These are phyloP conservation scores for Podila horticola DNA, from an alignment of 192 early-diverging fungal genomes.

Conservation along the genomic window DNA sequence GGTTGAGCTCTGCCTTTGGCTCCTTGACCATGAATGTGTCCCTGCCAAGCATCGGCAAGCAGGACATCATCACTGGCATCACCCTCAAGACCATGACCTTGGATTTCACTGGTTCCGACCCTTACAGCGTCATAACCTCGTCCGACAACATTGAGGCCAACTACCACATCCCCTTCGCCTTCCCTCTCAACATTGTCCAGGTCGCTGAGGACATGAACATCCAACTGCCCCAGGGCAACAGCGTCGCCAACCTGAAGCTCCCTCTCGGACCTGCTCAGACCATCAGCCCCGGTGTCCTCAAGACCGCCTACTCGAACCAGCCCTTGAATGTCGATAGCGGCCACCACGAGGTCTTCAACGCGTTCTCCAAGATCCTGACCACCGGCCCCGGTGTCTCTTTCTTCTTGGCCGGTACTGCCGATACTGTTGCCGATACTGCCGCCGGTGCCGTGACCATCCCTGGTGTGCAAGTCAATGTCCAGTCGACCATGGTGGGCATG, in stretches of 20 bases:
- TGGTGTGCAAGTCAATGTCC: constrained; percentile 61
- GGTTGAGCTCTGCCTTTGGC: constrained; percentile 61
- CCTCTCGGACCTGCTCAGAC: constrained; percentile 49
- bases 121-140: constrained; percentile 59
- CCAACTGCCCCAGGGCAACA: constrained; percentile 37
- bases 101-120: constrained; percentile 52
- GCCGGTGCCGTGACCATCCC: constrained; percentile 62
- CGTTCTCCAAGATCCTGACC: constrained; percentile 62
- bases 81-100: constrained; percentile 64
- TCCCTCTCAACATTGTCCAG: constrained; percentile 64
- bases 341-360: constrained; percentile 56
- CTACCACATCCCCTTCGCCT: constrained; percentile 70
- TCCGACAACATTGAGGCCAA: constrained; percentile 57
- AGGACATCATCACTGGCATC: constrained; percentile 65
- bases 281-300: constrained; percentile 57
- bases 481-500: constrained; percentile 60
- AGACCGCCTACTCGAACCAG: constrained; percentile 56
- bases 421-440: constrained; percentile 62
- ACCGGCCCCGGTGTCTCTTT: constrained; percentile 54
- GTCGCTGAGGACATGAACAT: constrained; percentile 63
- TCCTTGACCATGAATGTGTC: constrained; percentile 62
- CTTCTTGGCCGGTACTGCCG: constrained; percentile 59
- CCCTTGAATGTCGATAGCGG: constrained; percentile 53
- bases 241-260: constrained; percentile 41
- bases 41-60: constrained; percentile 51